Evolutionary conservation across 1,139 yeast species (phyloP).

Genomic region (Yarrowia galli): DNA sequence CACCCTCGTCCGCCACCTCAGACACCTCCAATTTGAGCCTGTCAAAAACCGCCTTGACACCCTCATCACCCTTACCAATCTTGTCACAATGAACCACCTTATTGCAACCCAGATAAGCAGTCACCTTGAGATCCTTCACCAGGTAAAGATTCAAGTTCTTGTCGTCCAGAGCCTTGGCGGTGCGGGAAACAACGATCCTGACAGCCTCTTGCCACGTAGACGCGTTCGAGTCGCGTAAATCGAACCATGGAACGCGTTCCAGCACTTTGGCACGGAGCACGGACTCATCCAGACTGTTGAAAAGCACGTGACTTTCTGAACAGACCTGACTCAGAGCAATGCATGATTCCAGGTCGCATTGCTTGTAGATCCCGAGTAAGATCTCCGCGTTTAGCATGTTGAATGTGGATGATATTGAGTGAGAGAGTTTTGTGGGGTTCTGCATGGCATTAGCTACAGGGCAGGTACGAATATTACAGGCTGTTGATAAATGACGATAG

Average conservation of each 20-base stretch:
- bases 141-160: neutral
- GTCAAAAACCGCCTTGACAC: neutral
- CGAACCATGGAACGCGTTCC: conserved; percentile 12
- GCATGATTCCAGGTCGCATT: neutral
- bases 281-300: neutral
- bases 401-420: too few species aligned
- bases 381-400: neutral
- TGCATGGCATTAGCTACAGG: too few species aligned
- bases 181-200: neutral
- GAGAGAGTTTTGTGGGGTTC: too few species aligned
- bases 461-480: too few species aligned
- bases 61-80: neutral
- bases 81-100: neutral
- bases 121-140: neutral
- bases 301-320: neutral
- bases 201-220: neutral
- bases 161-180: neutral
- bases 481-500: too few species aligned
- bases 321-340: conserved; percentile 6
- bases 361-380: neutral
- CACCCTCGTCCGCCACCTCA: too few species aligned
- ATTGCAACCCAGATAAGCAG: neutral
- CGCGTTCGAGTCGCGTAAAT: neutral
- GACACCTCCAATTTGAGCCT: too few species aligned
- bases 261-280: neutral